Evolutionary conservation across 139 green algal genomes (phyloP).

Genomic region (Asterochloris erici): DNA sequence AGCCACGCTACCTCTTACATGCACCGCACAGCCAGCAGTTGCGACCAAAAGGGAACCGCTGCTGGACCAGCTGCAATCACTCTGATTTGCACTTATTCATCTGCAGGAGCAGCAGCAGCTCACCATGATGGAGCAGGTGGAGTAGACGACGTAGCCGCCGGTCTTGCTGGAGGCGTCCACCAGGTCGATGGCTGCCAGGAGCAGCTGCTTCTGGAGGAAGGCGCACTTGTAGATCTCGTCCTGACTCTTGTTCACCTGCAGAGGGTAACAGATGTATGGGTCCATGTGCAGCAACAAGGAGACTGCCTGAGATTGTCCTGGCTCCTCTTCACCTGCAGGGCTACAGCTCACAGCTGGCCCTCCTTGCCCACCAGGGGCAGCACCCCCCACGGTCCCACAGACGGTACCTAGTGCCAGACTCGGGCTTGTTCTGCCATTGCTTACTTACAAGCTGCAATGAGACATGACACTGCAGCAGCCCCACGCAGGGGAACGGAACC

Average conservation of each 20-base stretch:
- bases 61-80: no score
- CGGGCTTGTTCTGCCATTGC: not conserved
- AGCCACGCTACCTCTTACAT: no score
- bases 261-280: not conserved
- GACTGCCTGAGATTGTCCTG: no score
- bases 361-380: no score
- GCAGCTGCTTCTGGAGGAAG: conserved; percentile 96
- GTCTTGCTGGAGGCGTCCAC: conserved; percentile 81
- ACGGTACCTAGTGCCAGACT: no score
- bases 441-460: not conserved
- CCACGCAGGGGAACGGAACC: no score
- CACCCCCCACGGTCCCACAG: no score
- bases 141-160: conserved; percentile 92
- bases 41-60: no score
- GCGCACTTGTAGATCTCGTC: conserved; percentile 91
- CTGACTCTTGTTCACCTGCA: conserved; percentile 66
- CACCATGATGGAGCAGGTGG: conserved; percentile 94
- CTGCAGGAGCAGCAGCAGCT: not conserved
- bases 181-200: conserved; percentile 96
- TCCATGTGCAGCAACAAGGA: not conserved
- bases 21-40: no score
- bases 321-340: no score
- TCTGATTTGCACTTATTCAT: no score
- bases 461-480: not conserved
- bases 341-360: no score